Evolutionary conservation across 495 filamentous ascomycete genomes (phyloP), one percentile per base, ranked within the genome.

Genomic region (Penicillium maclennaniae): DNA sequence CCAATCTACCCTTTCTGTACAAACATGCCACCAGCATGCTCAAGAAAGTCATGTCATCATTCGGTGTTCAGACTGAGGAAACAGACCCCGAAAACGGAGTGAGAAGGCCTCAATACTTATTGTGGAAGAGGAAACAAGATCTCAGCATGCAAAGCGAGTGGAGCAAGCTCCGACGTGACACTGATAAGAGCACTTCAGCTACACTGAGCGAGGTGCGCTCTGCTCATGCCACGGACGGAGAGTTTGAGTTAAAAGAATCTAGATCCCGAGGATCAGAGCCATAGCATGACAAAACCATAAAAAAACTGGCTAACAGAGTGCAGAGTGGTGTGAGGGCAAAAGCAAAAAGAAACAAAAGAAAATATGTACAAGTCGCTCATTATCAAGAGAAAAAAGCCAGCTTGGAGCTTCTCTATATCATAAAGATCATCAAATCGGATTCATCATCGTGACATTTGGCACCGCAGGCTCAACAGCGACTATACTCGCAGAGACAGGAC

Each of bases 391-490:
- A 37, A 15, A 27, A 52, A 43, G 16, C 21, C 16, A 26, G 27
- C 12, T 49, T 61, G 37, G 37, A 17, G 40, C 28, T 48, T 56
- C 43, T 61, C 58, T 52, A 54, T 55, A 38, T 49, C 41, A 9
- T 45, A 53, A 42, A 39, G 37, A 14, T 40, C 52, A 65, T 72
- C 48, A 74, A 50, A 74, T 72, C 49, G 71, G 71, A 63, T 74
- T 74, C 61, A 72, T 57, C 66, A 74, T 74, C 20, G 62, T 67
- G 23, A 66, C 68, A 49, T 68, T 54, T 19, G 71, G 69, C 5
- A 71, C 61, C 8, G 69, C 69, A 23, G 66, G 67, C 9, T 55
- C 58, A n/a, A 62, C 44, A 21, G 31, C 48, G 31, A 34, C 31
- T 31, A 27, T 38, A 12, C n/a, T 20, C 27, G 47, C 46, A 12